These are phyloP conservation scores for Garcia nutans DNA, from an alignment of 345 rosid genomes.

Conservation along the genomic window DNA sequence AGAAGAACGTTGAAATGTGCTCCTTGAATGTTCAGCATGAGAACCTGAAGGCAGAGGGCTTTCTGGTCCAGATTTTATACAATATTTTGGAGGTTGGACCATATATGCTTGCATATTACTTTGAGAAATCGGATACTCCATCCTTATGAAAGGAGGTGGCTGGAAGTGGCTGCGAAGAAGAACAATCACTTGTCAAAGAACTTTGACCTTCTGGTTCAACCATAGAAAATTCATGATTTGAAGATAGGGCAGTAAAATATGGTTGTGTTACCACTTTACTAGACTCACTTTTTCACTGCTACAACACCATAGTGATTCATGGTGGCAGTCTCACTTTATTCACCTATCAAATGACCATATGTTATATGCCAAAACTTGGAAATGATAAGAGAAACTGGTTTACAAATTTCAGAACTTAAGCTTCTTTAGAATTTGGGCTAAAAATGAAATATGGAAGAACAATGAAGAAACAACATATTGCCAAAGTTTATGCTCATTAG, in stretches of 20 bases:
- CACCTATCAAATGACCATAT: neutral
- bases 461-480: neutral
- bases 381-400: too few relatives aligned
- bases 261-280: slow-evolving; percentile 15
- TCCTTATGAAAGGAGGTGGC: slow-evolving; percentile 38
- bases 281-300: slow-evolving; percentile 18
- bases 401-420: neutral
- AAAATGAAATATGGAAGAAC: neutral
- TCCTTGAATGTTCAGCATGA: slow-evolving; percentile 32
- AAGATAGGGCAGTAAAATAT: slow-evolving; percentile 10
- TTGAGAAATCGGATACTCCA: slow-evolving; percentile 36
- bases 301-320: slow-evolving; percentile 19
- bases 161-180: slow-evolving; percentile 27
- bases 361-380: neutral
- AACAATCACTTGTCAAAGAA: slow-evolving; percentile 25
- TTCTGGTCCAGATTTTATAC: slow-evolving; percentile 35
- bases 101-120: slow-evolving; percentile 20
- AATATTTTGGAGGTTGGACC: slow-evolving; percentile 21
- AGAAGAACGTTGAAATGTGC: slow-evolving; percentile 67
- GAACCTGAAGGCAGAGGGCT: slow-evolving; percentile 43
- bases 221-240: slow-evolving; percentile 21
- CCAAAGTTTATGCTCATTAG: neutral
- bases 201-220: slow-evolving; percentile 35
- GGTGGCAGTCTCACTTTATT: neutral
- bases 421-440: neutral